Base-by-base conservation (phyloP, 2,329 filamentous ascomycete species). In the Trichoderma breve region DNA sequence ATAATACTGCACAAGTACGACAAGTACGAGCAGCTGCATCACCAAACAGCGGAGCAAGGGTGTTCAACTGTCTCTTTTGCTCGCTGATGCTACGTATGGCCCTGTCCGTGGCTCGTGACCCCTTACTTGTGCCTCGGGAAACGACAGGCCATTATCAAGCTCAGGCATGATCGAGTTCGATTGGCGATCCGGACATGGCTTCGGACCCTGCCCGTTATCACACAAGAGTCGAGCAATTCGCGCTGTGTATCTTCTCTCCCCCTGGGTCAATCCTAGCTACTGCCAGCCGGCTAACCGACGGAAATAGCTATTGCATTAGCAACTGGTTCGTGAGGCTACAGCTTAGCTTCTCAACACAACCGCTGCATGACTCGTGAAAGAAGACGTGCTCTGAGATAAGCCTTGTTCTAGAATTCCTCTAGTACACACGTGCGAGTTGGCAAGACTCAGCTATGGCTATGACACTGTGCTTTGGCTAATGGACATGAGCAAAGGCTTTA, bases 361-460 rank as follows among this genome's bases (percentile, higher is more conserved):
- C 26, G 65, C 53, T 32, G 2, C 65, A 68, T 68, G 65, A 68
- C 65, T 68, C 65, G 65, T 32, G 53, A 58, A 53, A 9, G 63
- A 21, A 18, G 34, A 43, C 18, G 53, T 24, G 53, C 47, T 58
- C 15, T 58, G 55, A 26, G 65, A 68, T 68, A 68, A 68, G 65
- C 43, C 34, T 68, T 57, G 65, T 68, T 68, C 65, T 68, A 43
- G 65, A 68, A 68, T 68, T 57, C 34, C 43, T 26, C 39, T 32
- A n/a, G 21, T 7, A 34, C 26, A 43, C 24, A 47, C 14, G 24
- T 55, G 51, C 63, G 63, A n/a, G 63, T 21, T 30, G 12, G 34
- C 26, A 18, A 21, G 6, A 65, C 9, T 21, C 24, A 30, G 14
- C n/a, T 34, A n/a, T 32, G 18, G 39, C 60, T n/a, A 57, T 36